These are phyloP conservation scores for Arthrocladium fulminans DNA, from an alignment of 2,329 filamentous ascomycete genomes.

Conservation along the genomic window DNA sequence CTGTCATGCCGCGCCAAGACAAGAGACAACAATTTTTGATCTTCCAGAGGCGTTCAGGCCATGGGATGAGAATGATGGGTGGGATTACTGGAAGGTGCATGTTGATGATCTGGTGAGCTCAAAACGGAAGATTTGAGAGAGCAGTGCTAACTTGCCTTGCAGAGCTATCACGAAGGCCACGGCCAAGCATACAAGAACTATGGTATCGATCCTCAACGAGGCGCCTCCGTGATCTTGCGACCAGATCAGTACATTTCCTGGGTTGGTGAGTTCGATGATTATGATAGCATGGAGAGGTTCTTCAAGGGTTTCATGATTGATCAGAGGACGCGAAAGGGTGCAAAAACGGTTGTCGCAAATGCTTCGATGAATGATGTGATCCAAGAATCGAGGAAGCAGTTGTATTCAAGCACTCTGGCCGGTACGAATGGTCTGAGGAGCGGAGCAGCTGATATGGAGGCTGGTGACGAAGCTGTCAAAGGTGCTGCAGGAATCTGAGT, in stretches of 20 bases:
- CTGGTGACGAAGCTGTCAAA: background rate
- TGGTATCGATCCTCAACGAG: constrained; percentile 47
- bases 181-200: constrained; percentile 45
- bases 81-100: constrained; percentile 50
- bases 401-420: background rate
- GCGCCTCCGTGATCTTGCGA: constrained; percentile 51
- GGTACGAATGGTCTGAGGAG: background rate
- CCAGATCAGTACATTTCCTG: constrained; percentile 58
- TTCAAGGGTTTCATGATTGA: constrained; percentile 16
- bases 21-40: constrained; percentile 42
- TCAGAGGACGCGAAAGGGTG: background rate
- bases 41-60: constrained; percentile 44
- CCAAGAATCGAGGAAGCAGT: background rate
- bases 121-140: constrained; percentile 24
- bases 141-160: background rate
- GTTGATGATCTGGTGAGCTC: constrained; percentile 40
- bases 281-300: constrained; percentile 18
- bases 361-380: no score
- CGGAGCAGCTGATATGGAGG: background rate
- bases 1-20: constrained; percentile 47
- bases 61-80: constrained; percentile 41
- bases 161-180: constrained; percentile 46
- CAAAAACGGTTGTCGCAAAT: background rate
- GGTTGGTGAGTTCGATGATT: constrained; percentile 17
- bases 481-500: background rate